Evolutionary conservation across 805 yeast species (phyloP), one percentile per base, ranked within the genome.

Genomic region (Vanderwaltozyma yarrowii): DNA sequence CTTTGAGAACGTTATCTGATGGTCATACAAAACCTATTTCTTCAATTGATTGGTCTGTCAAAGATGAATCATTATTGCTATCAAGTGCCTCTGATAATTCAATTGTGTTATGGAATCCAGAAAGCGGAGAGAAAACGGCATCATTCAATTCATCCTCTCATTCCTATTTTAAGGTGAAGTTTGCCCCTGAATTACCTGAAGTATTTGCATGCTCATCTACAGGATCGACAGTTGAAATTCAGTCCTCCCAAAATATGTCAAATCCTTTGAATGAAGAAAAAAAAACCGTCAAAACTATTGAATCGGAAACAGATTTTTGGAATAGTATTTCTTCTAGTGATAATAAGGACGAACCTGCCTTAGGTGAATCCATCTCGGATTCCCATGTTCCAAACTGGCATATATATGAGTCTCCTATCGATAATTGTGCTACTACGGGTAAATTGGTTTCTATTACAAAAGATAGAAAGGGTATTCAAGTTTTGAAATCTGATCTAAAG

Each of bases 11-110:
- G 27, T 61, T 88, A 51, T 19, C 36, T 13, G 43, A 57, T 23
- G 96, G 96, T 39, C 97, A 92, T 59, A 73, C 75, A 35, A 80
- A 83, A 61, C 97, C 97, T 25, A 78, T 89, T 14, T 61, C 88
- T 35, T 83, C 95, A 7, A 63, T 92, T 38, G 96, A 89, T 58
- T 92, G 99, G 99, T 86, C 96, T 62, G 60, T 66, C 33, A 80
- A 77, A 50, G 98, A 92, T 58, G 74, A 83, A 33, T 68, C 69
- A 35, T 68, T 92, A 46, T 67, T 92, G 49, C 64, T 92, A 30
- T 83, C 96, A 12, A 74, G 89, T 56, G 96, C 96, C 41, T 82
- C 85, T 53, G 98, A 92, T 60, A 87, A 87, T 57, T 67, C 85
- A 24, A 84, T 94, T 5, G 63, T 78, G 44, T 65, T 92, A 49